Base-by-base conservation (phyloP, 2,329 filamentous ascomycete genomes). In the Colletotrichum trifolii region DNA sequence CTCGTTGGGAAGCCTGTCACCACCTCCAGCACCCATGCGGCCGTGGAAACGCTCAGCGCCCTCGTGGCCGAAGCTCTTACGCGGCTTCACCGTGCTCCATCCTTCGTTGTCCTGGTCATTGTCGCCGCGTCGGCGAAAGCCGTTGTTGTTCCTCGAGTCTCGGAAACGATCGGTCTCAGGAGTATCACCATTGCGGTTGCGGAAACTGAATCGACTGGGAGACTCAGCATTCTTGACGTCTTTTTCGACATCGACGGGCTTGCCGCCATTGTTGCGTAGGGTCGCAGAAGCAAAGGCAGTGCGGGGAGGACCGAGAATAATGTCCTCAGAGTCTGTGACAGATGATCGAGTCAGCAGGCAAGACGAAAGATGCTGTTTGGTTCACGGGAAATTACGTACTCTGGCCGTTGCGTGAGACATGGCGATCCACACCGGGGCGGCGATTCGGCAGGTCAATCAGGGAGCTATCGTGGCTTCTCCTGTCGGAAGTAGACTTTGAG, bases 231-330 rank as follows among this genome's bases (percentile, higher is more conserved):
- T 85, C 70, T 85, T 88, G 33, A 73, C 67, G 3, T 78, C 73
- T 69, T 87, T 88, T 35, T 89, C 85, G 35, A 79, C 79, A 54
- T 87, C 86, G 54, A 82, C 78, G 12, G 79, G 78, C 64, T 83
- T 82, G 57, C 78, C 75, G 33, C 50, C 47, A 60, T 78, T 76
- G 45, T 73, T 75, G 67, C 87, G 84, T 56, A 82, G 77, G 38
- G 86, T 92, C 25, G 90, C 86, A 1, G 94, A 96, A 57, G 92
- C 88, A 77, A 97, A 97, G 48, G 89, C 88, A 50, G 89, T 92
- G 76, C 92, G 92, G 2, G 94, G 92, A 17, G 94, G 94, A 12
- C 92, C 94, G 63, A 97, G 90, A 64, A 96, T 86, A 63, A 96
- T 91, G 69, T 96, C 93, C 71, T 97, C 94, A 72, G 87, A 81